Conservation (phyloP, 331 rosid species). For the Telfairia occidentalis region DNA sequence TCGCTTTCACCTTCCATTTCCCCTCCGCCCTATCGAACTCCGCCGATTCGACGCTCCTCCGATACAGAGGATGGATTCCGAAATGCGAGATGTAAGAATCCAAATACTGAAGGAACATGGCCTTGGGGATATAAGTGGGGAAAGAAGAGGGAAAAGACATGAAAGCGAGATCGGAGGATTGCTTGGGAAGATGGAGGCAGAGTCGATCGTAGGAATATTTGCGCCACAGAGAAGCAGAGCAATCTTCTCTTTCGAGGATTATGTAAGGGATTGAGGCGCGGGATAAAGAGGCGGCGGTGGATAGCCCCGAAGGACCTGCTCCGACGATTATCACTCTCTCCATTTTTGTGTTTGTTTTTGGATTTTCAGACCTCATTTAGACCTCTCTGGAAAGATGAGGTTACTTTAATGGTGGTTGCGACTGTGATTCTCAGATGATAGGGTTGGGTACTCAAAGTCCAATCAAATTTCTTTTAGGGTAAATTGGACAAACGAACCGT, state of each 20-base stretch:
- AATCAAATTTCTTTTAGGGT: too few species aligned
- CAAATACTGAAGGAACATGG: slow-evolving; percentile 34
- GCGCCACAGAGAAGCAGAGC: slow-evolving; percentile 49
- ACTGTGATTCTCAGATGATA: too few species aligned
- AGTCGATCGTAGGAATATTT: slow-evolving; percentile 54
- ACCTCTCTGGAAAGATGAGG: too few species aligned
- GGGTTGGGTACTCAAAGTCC: too few species aligned
- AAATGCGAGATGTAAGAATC: slow-evolving; percentile 33
- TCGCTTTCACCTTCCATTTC: slow-evolving; percentile 33
- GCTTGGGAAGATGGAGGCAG: slow-evolving; percentile 45
- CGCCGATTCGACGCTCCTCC: slow-evolving; percentile 32
- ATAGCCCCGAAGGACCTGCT: slow-evolving; percentile 60
- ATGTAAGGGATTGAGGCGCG: slow-evolving; percentile 30
- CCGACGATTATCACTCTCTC: slow-evolving; percentile 36
- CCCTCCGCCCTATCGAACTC: slow-evolving; percentile 5
- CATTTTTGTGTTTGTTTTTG: too few species aligned
- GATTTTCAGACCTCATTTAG: too few species aligned
- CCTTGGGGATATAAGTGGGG: slow-evolving; percentile 38
- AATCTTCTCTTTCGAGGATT: slow-evolving; percentile 53
- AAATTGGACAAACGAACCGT: too few species aligned
- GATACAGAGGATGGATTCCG: slow-evolving; percentile 30
- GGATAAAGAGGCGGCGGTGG: slow-evolving; percentile 33
- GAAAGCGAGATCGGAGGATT: slow-evolving; percentile 38
- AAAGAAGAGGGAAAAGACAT: slow-evolving; percentile 31
- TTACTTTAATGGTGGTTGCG: too few species aligned